Conservation (phyloP, 768 basidiomycete species). For the Tylopilus rubrobrunneus region DNA sequence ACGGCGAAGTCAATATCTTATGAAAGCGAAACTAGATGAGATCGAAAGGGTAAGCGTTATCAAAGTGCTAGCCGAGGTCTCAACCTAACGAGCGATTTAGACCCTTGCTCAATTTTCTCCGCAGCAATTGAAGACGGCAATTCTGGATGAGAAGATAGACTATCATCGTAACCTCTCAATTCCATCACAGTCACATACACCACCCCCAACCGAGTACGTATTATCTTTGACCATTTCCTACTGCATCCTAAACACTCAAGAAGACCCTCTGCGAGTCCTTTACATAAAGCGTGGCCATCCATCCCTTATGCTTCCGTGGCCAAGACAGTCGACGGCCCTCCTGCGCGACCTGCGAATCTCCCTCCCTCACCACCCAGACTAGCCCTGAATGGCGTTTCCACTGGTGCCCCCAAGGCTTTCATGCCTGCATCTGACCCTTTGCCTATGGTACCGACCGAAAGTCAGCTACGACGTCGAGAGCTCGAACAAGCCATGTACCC, state of each 20-base stretch:
- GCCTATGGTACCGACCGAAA: constrained; percentile 38
- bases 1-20: constrained; percentile 67
- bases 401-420: constrained; percentile 52
- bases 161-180: constrained; percentile 18
- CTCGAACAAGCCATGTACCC: constrained; percentile 50
- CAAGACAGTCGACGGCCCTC: constrained; percentile 15
- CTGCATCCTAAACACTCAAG: constrained; percentile 5
- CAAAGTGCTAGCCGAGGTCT: not conserved
- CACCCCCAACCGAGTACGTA: constrained; percentile 20
- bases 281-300: constrained; percentile 38
- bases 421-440: constrained; percentile 19
- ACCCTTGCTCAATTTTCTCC: constrained; percentile 68
- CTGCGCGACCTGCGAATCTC: constrained; percentile 21
- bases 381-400: constrained; percentile 66
- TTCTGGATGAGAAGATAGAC: constrained; percentile 20
- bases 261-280: constrained; percentile 11
- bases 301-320: constrained; percentile 40
- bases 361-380: constrained; percentile 57
- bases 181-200: constrained; percentile 10
- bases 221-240: constrained; percentile 4
- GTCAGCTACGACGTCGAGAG: constrained; percentile 47
- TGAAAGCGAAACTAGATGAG: constrained; percentile 75
- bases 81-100: constrained; percentile 32
- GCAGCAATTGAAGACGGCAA: constrained; percentile 30
- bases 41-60: constrained; percentile 58